These are phyloP conservation scores for Stachybotrys elegans DNA, from an alignment of 2,329 filamentous ascomycete genomes.

Conservation along the genomic window DNA sequence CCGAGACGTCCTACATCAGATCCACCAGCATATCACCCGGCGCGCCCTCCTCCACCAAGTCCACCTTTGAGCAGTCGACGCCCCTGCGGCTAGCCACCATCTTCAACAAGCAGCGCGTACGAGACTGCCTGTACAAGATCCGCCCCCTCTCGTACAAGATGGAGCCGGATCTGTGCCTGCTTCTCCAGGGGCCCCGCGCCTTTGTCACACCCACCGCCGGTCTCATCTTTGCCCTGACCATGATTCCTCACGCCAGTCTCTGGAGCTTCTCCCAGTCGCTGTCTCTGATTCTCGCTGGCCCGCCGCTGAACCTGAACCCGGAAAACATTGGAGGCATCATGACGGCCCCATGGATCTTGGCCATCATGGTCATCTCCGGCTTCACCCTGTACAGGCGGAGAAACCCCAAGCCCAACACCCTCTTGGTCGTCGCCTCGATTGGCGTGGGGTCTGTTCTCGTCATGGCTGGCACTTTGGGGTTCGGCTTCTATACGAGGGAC, in stretches of 20 bases:
- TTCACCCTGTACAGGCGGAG: slow-evolving; percentile 26
- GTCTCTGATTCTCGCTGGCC: slow-evolving; percentile 39
- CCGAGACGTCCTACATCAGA: slow-evolving; percentile 50
- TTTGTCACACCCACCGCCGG: slow-evolving; percentile 43
- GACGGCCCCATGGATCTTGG: slow-evolving; percentile 37
- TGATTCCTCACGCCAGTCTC: slow-evolving; percentile 40
- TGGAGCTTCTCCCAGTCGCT: slow-evolving; percentile 43
- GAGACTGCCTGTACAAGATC: slow-evolving; percentile 34
- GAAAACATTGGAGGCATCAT: slow-evolving; percentile 39
- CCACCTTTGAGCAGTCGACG: slow-evolving; percentile 11
- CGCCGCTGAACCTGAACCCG: slow-evolving; percentile 36
- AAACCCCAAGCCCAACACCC: slow-evolving; percentile 29
- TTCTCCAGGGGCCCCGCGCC: slow-evolving; percentile 43
- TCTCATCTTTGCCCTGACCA: slow-evolving; percentile 38
- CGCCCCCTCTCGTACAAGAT: slow-evolving; percentile 32
- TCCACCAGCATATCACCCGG: slow-evolving; percentile 12
- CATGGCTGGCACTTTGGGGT: slow-evolving; percentile 36
- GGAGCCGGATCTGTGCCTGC: slow-evolving; percentile 18
- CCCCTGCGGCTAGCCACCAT: slow-evolving; percentile 12
- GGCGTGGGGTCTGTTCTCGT: slow-evolving; percentile 31
- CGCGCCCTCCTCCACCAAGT: neutral
- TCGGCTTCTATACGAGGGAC: slow-evolving; percentile 32
- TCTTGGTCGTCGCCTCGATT: slow-evolving; percentile 14
- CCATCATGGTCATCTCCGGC: slow-evolving; percentile 23
- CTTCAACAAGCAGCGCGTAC: slow-evolving; percentile 25